A percentile compares a stretch with the other conserved stretches of the same genome.
These are phyloP conservation scores for Litchi chinensis DNA, from an alignment of 345 rosid species.

Conservation along the genomic window DNA sequence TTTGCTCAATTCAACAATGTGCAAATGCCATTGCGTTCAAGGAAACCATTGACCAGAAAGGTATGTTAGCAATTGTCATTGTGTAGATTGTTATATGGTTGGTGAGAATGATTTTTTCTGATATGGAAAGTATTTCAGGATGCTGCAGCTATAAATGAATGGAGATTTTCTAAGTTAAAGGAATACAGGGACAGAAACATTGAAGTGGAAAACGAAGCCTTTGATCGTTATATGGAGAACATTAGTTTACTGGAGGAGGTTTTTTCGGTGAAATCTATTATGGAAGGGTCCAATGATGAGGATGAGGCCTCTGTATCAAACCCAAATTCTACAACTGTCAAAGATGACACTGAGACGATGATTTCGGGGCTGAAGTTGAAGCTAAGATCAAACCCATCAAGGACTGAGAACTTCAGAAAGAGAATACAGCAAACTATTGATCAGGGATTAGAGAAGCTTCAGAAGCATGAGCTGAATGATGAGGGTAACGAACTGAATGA, in stretches of 20 bases:
- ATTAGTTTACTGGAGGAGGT: slow-evolving; percentile 77
- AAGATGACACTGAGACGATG: slow-evolving; percentile 30
- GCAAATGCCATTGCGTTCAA: slow-evolving; percentile 65
- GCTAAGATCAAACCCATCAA: slow-evolving; percentile 47
- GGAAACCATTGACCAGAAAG: slow-evolving; percentile 85
- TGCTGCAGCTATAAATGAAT: slow-evolving; percentile 79
- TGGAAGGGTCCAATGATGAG: slow-evolving; percentile 34
- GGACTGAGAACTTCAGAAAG: slow-evolving; percentile 56
- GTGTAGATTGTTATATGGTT: slow-evolving; percentile 10
- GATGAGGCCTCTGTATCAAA: slow-evolving; percentile 29
- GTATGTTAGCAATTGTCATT: slow-evolving; percentile 32
- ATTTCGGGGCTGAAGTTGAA: slow-evolving; percentile 48
- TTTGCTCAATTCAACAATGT: slow-evolving; percentile 86
- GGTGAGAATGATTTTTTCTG: slow-evolving; percentile 7
- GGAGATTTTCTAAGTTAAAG: slow-evolving; percentile 91
- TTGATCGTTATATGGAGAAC: slow-evolving; percentile 80
- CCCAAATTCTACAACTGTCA: slow-evolving; percentile 29
- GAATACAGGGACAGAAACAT: slow-evolving; percentile 70
- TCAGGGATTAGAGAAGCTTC: slow-evolving; percentile 62
- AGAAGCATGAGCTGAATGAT: slow-evolving; percentile 29
- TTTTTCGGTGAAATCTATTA: slow-evolving; percentile 49
- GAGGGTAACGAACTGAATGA: slow-evolving; percentile 24
- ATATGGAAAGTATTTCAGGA: slow-evolving; percentile 54
- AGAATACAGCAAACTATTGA: slow-evolving; percentile 58
- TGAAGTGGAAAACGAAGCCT: slow-evolving; percentile 81